A percentile compares a stretch with the other conserved stretches of the same genome.
Evolutionary conservation across 2,329 filamentous ascomycete species (phyloP).

Genomic region (Trichoderma citrinoviride): DNA sequence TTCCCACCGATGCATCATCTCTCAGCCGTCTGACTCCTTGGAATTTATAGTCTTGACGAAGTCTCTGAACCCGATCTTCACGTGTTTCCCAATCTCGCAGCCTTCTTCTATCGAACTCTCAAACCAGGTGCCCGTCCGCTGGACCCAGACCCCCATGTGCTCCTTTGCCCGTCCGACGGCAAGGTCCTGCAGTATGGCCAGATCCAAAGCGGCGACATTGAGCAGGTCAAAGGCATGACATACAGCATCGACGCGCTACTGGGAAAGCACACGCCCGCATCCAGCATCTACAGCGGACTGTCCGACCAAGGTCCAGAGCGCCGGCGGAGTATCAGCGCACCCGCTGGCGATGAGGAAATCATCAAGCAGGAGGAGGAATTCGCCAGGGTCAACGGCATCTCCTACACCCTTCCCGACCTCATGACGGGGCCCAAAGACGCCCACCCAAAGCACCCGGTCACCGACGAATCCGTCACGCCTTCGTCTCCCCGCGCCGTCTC

Average conservation of each 20-base stretch:
- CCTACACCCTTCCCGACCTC: conserved; percentile 85
- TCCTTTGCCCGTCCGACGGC: conserved; percentile 88
- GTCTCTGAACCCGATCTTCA: conserved; percentile 85
- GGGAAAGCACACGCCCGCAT: conserved; percentile 60
- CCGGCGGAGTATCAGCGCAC: conserved; percentile 29
- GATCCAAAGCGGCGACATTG: conserved; percentile 90
- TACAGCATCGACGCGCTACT: conserved; percentile 93
- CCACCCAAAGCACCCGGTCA: conserved; percentile 41
- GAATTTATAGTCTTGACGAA: conserved; percentile 67
- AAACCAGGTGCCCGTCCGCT: conserved; percentile 86
- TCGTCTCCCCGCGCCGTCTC: conserved; percentile 71
- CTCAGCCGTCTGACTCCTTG: background rate
- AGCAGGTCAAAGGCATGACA: conserved; percentile 98
- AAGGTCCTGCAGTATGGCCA: conserved; percentile 87
- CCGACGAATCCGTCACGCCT: conserved; percentile 68
- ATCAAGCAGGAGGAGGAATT: conserved; percentile 88
- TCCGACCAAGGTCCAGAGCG: conserved; percentile 24
- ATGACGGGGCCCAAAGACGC: conserved; percentile 62
- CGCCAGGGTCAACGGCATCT: conserved; percentile 88
- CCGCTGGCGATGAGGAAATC: conserved; percentile 57
- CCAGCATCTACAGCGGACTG: conserved; percentile 49
- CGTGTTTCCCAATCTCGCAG: conserved; percentile 85
- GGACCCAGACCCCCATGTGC: conserved; percentile 73
- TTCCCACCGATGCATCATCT: background rate
- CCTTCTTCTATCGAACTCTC: conserved; percentile 94